These are phyloP conservation scores for Colletotrichum sp. DNA, from an alignment of 2,329 filamentous ascomycete genomes.

Conservation along the genomic window DNA sequence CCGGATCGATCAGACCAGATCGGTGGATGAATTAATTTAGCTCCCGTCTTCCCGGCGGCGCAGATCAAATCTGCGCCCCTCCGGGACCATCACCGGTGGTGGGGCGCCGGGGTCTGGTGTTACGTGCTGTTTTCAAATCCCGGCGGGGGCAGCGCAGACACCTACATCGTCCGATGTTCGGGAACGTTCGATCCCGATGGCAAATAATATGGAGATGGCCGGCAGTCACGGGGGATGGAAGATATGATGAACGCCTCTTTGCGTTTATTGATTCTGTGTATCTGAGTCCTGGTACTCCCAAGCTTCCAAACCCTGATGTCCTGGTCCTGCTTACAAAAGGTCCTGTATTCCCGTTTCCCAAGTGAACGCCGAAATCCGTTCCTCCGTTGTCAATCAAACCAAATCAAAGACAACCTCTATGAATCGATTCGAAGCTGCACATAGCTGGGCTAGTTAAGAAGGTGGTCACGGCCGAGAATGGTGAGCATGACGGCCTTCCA, in stretches of 20 bases:
- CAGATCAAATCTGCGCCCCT: neutral
- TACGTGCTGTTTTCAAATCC: slow-evolving; percentile 7
- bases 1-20: neutral
- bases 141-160: neutral
- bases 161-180: slow-evolving; percentile 8
- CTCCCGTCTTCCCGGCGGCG: slow-evolving; percentile 5
- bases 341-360: neutral
- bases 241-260: neutral
- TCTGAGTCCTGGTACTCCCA: neutral
- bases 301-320: neutral
- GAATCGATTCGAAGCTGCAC: neutral
- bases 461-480: neutral
- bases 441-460: neutral
- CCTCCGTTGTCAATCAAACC: neutral
- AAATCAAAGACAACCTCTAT: neutral
- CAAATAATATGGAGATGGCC: neutral
- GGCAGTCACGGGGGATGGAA: neutral
- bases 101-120: slow-evolving; percentile 11
- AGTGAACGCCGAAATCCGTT: neutral
- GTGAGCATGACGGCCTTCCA: neutral
- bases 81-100: neutral
- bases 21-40: neutral
- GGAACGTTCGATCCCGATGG: neutral
- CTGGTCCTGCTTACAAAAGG: neutral
- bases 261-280: neutral